Percentiles rank a stretch among this genome's conserved stretches.
These are phyloP conservation scores for Paramecium octaurelia DNA, from an alignment of 73 alveolate genomes.

Conservation along the genomic window DNA sequence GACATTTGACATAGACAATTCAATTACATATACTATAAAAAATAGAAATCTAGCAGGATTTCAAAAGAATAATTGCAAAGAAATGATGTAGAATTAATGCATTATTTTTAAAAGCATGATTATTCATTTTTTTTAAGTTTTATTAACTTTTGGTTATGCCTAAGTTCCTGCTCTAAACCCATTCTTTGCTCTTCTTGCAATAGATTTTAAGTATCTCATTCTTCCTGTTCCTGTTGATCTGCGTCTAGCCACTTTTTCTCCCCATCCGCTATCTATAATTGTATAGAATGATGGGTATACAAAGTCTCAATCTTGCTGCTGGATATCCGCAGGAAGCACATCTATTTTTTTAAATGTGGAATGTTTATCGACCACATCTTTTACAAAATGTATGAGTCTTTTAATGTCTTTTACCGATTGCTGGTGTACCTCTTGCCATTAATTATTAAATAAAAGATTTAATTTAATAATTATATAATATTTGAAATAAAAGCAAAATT, in stretches of 20 bases:
- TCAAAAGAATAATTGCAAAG: background rate
- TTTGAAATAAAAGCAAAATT: background rate
- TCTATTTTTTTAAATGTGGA: slow-evolving; percentile 75
- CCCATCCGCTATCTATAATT: slow-evolving; percentile 72
- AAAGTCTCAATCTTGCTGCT: slow-evolving; percentile 74
- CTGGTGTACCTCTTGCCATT: slow-evolving; percentile 82
- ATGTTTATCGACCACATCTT: slow-evolving; percentile 73
- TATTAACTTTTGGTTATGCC: slow-evolving; percentile 61
- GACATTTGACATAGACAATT: too few relatives aligned
- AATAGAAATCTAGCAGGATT: background rate
- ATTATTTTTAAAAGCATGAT: background rate
- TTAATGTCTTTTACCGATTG: slow-evolving; percentile 75
- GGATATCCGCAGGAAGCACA: slow-evolving; percentile 79
- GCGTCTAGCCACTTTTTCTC: slow-evolving; percentile 72
- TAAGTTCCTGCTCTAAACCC: slow-evolving; percentile 85
- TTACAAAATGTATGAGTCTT: slow-evolving; percentile 83
- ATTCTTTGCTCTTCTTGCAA: slow-evolving; percentile 83
- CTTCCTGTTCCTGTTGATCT: slow-evolving; percentile 83
- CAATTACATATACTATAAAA: too few relatives aligned
- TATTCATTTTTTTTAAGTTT: background rate
- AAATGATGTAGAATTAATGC: background rate
- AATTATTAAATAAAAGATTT: background rate
- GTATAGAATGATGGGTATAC: slow-evolving; percentile 53
- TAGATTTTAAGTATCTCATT: slow-evolving; percentile 79
- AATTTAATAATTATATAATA: background rate